Evolutionary conservation across 2,329 filamentous ascomycete genomes (phyloP), one percentile per base, ranked within the genome.

Genomic region (Rhinocladiella mackenziei): DNA sequence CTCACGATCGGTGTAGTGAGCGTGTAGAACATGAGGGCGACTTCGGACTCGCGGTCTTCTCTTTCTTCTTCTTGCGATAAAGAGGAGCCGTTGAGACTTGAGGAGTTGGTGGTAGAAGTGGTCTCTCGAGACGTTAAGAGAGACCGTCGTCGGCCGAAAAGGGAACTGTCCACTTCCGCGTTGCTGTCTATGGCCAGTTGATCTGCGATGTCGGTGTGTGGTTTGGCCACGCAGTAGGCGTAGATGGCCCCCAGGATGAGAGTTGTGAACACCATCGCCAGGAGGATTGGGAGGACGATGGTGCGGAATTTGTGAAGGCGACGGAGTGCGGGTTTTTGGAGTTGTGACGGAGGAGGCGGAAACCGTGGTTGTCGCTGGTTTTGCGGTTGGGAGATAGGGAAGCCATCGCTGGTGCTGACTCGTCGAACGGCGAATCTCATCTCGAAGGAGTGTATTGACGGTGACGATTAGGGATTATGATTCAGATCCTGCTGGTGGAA

Each of bases 211-310:
- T 51, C 41, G 2, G 53, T 56, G 37, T 55, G 51, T 13, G 53
- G 55, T 23, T 53, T 51, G 6, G 55, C 50, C 2, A 55, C 50
- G 37, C 55, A 57, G 46, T 57, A 57, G 3, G 53, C 53, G 34
- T 54, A 57, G 39, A 57, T 54, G 32, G 42, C 37, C 2, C 39
- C 47, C 4, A 57, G 51, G 44, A 57, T 48, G 22, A 55, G 22
- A 5, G 45, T 52, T 20, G 51, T 53, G 45, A 57, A 57, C n/a
- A 45, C 31, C 14, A 53, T 14, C 20, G 51, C 35, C 19, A 57
- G 39, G 14, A 52, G 40, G 13, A 50, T 35, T 7, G 53, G 51
- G 10, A 53, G 32, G n/a, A 51, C 25, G 30, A 53, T 23, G 31
- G 34, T 48, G n/a, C 50, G 48, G 19, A 53, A 48, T 13, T 43